These are phyloP conservation scores for Cetraspora pellucida DNA, from an alignment of 192 early-diverging fungal species.

Conservation along the genomic window DNA sequence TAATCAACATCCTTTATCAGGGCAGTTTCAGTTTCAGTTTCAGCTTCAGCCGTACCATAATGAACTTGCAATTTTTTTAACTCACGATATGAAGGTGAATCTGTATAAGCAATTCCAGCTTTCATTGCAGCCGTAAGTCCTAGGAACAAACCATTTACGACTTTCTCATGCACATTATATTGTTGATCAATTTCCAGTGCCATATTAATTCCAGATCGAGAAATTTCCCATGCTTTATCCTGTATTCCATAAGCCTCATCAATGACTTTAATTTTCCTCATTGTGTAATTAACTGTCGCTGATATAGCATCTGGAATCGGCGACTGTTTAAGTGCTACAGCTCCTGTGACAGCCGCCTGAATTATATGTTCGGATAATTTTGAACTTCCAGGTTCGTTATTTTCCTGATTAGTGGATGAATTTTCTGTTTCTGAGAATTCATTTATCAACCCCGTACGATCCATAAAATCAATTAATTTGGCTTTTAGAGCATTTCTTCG, in stretches of 20 bases:
- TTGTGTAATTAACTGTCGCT: constrained; percentile 39
- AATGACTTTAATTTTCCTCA: constrained; percentile 42
- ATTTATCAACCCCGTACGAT: neutral
- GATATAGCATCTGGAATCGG: constrained; percentile 56
- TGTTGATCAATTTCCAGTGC: constrained; percentile 59
- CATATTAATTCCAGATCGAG: constrained; percentile 47
- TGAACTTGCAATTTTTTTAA: neutral
- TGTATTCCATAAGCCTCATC: constrained; percentile 54
- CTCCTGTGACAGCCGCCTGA: constrained; percentile 46
- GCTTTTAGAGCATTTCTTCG: neutral
- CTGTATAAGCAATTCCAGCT: constrained; percentile 54
- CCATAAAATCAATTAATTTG: constrained; percentile 20
- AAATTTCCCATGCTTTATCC: constrained; percentile 54
- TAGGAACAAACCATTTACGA: constrained; percentile 48
- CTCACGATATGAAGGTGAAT: constrained; percentile 46
- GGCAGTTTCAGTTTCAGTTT: no score
- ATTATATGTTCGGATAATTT: constrained; percentile 41
- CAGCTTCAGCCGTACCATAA: no score
- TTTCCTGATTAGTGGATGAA: neutral
- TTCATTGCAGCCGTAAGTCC: constrained; percentile 51
- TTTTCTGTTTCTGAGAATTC: neutral
- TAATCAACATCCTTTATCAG: no score
- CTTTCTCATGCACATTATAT: constrained; percentile 56
- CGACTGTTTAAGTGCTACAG: constrained; percentile 57
- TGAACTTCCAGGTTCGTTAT: neutral